Percentiles rank a stretch among this genome's conserved stretches.
These are phyloP conservation scores for Grigorovia humatica DNA, from an alignment of 805 yeast species.

Conservation along the genomic window DNA sequence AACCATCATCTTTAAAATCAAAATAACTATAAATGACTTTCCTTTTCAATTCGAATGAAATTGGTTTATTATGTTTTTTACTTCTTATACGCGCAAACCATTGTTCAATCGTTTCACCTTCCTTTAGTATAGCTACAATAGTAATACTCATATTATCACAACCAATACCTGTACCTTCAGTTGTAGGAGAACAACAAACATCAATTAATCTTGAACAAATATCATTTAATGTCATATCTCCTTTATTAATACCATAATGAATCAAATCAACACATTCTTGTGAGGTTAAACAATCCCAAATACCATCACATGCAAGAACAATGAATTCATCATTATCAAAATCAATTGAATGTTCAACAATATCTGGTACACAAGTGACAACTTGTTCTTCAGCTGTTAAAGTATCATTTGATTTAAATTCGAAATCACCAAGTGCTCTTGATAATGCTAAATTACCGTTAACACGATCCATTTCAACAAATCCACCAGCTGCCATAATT, in stretches of 20 bases:
- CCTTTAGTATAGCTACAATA: conserved; percentile 65
- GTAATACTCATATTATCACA: conserved; percentile 96
- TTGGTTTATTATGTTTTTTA: conserved; percentile 24
- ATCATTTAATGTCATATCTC: conserved; percentile 47
- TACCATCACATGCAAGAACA: conserved; percentile 94
- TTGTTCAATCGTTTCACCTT: conserved; percentile 41
- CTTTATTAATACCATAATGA: conserved; percentile 74
- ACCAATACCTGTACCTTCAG: conserved; percentile 90
- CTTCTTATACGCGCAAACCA: conserved; percentile 51
- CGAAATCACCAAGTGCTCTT: conserved; percentile 75
- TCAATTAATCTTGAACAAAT: conserved; percentile 88
- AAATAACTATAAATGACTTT: conserved; percentile 38
- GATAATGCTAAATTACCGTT: conserved; percentile 92
- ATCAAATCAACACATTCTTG: conserved; percentile 91
- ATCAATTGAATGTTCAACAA: conserved; percentile 62
- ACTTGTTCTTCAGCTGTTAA: conserved; percentile 93
- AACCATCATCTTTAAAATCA: conserved; percentile 34
- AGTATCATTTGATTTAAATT: conserved; percentile 62
- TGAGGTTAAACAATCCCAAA: conserved; percentile 94
- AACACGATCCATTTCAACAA: conserved; percentile 89
- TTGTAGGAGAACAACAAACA: conserved; percentile 87
- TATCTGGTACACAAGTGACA: conserved; percentile 90
- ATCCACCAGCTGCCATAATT: conserved; percentile 94
- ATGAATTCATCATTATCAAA: conserved; percentile 71
- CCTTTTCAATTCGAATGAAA: conserved; percentile 40